A percentile compares a stretch with the other conserved stretches of the same genome.
phyloP scores from a whole-genome alignment of 1,284 basidiomycete genomes.

The Pseudozyma flocculosa region DNA sequence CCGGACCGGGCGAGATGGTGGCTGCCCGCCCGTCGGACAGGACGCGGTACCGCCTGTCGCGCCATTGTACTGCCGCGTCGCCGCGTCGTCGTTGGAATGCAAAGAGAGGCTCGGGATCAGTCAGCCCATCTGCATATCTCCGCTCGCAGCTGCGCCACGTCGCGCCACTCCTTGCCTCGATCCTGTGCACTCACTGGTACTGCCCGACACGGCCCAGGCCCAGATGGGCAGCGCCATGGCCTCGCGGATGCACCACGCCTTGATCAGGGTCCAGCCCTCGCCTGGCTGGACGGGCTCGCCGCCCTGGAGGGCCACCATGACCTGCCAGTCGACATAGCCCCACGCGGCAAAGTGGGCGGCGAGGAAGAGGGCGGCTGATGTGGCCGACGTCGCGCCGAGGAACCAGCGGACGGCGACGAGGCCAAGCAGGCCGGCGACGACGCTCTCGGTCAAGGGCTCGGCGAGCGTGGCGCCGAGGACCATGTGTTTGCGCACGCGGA shows the following conservation, averaged over 20 bases:
- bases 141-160: no score
- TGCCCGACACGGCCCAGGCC: conserved; percentile 52
- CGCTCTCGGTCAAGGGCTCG: conserved; percentile 55
- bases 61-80: conserved; percentile 21
- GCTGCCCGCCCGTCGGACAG: conserved; percentile 28
- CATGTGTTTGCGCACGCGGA: conserved; percentile 56
- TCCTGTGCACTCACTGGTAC: conserved; percentile 8
- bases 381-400: conserved; percentile 18
- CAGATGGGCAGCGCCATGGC: conserved; percentile 54
- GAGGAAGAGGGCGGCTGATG: conserved; percentile 20
- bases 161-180: no score
- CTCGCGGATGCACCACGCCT: conserved; percentile 50
- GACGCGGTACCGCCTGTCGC: conserved; percentile 28
- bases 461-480: conserved; percentile 47
- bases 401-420: not conserved
- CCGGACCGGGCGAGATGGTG: conserved; percentile 11
- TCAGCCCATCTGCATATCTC: no score
- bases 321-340: conserved; percentile 19
- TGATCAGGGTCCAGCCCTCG: conserved; percentile 12
- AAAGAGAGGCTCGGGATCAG: no score
- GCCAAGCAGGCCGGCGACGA: conserved; percentile 47
- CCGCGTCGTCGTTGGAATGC: not conserved
- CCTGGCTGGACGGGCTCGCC: conserved; percentile 13
- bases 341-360: conserved; percentile 27
- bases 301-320: conserved; percentile 21